phyloP scores from a whole-genome alignment of 2,329 filamentous ascomycete genomes.

The Alternaria brassicicola region DNA sequence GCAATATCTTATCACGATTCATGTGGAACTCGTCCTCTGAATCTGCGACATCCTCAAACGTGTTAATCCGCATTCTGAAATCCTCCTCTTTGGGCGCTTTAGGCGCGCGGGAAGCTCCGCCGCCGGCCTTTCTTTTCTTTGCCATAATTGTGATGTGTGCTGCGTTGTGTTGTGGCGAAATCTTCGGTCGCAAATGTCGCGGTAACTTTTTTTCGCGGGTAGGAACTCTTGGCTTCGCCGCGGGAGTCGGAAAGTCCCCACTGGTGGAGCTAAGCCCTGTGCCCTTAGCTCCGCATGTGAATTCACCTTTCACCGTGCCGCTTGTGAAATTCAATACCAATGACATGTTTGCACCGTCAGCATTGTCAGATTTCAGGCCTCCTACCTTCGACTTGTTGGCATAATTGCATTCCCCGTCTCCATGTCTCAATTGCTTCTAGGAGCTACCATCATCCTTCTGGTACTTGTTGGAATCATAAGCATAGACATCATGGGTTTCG shows the following conservation, averaged over 20 bases:
- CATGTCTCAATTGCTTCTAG: constrained; percentile 49
- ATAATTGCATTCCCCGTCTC: neutral
- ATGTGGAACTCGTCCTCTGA: constrained; percentile 94
- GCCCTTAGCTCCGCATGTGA: neutral
- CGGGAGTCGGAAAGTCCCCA: constrained; percentile 17
- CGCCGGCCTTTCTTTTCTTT: constrained; percentile 71
- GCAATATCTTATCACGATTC: constrained; percentile 81
- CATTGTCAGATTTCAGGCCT: neutral
- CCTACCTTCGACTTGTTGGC: neutral
- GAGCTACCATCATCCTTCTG: constrained; percentile 44
- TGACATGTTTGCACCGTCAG: neutral
- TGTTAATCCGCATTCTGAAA: constrained; percentile 64
- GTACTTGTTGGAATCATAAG: constrained; percentile 48
- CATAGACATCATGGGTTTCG: constrained; percentile 68
- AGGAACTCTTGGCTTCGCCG: constrained; percentile 38
- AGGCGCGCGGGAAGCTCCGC: constrained; percentile 49
- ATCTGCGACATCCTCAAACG: constrained; percentile 85
- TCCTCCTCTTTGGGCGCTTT: constrained; percentile 44
- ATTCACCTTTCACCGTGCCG: neutral
- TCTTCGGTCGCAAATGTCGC: constrained; percentile 6
- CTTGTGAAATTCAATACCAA: neutral
- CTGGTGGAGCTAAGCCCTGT: neutral
- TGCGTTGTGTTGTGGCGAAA: constrained; percentile 8
- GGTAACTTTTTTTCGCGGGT: constrained; percentile 30
- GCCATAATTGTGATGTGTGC: constrained; percentile 50